Evolutionary conservation across 1,284 basidiomycete genomes (phyloP).

Genomic region (Austropuccinia psidii): DNA sequence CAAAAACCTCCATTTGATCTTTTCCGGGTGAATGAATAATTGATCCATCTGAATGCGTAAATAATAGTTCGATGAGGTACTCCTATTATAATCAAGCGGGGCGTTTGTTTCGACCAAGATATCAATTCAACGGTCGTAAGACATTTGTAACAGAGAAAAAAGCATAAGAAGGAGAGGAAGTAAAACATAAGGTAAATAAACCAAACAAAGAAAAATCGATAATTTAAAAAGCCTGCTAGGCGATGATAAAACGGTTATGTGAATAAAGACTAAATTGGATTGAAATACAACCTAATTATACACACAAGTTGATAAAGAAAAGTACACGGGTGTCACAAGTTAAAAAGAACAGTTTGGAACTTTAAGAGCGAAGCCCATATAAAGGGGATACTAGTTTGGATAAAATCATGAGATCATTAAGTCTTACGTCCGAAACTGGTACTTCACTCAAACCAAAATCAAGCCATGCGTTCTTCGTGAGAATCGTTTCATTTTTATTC

Average conservation of each 20-base stretch:
- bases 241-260: too few species aligned
- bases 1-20: constrained; percentile 18
- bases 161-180: neutral
- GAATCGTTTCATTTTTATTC: neutral
- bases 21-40: neutral
- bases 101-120: too few species aligned
- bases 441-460: constrained; percentile 11
- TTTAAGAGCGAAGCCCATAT: too few species aligned
- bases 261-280: too few species aligned
- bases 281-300: too few species aligned
- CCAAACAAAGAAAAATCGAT: neutral
- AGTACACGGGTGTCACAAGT: too few species aligned
- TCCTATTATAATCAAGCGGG: neutral
- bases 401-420: constrained; percentile 5
- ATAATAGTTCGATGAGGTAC: constrained; percentile 27
- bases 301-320: too few species aligned
- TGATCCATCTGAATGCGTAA: constrained; percentile 6
- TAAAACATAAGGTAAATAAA: neutral
- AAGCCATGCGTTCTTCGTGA: neutral
- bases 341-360: too few species aligned
- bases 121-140: too few species aligned
- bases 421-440: constrained; percentile 21
- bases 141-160: too few species aligned
- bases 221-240: too few species aligned
- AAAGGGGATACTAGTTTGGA: neutral